Base-by-base conservation (phyloP, 2,329 filamentous ascomycete species). In the Fusarium scirpi region DNA sequence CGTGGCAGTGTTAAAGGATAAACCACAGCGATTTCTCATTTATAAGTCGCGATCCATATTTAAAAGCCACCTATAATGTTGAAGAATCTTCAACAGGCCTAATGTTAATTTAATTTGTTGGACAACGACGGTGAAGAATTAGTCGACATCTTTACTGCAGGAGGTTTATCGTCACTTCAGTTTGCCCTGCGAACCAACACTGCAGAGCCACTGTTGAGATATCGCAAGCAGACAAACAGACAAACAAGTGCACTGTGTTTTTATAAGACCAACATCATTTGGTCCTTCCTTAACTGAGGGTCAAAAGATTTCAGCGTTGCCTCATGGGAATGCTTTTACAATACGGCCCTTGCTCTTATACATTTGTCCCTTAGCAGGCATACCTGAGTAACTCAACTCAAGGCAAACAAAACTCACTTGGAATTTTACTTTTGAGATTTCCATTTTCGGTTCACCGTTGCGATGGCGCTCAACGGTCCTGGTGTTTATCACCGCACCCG, bases 401-500 rank as follows among this genome's bases (percentile, higher is more conserved):
- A 55, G n/a, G 20, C 13, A 43, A 34, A 15, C 30, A 40, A 66
- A 13, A 15, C 16, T 16, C 24, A 20, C 8, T 18, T 15, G 34
- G 27, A 5, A n/a, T 49, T 32, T 46, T 12, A 27, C 18, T 20
- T 53, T 52, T 6, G 15, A 43, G 34, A 25, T 13, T 27, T 29
- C 15, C 20, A 15, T 15, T 41, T 18, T 7, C 18, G 18, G 13
- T 29, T 15, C 16, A 53, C 24, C 49, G 49, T 22, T 53, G 34
- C 18, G 41, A 78, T 78, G 77, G 67, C 73, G 32, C 57, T 78
- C 54, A 76, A 80, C 49, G 65, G 54, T 7, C 29, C 73, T 7
- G 75, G 74, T n/a, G 71, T 74, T 10, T 56, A 75, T 58, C 67
- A 51, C 41, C 79, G 79, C 34, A 76, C 77, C 7, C 65, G 57